Evolutionary conservation across 164 flowering plant species (phyloP), one percentile per base, ranked within the genome.

Genomic region (Kalanchoe fedtschenkoi): DNA sequence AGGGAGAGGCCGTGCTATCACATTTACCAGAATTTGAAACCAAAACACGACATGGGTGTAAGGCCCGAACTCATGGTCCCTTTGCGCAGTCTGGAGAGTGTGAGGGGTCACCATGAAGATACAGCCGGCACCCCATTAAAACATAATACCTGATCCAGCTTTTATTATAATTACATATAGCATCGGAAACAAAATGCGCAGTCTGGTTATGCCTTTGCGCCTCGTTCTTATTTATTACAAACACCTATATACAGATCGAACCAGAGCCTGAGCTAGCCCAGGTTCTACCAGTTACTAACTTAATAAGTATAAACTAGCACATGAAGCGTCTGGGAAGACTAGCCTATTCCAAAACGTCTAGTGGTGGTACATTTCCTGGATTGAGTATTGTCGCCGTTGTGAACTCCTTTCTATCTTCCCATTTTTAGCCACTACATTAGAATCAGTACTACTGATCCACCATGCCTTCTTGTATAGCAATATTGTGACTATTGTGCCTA

Each of bases 401-500:
- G 13, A 37, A 37, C 39, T 9, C 14, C 39, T 37, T 37, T 37
- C 39, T 37, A 37, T 37, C 53, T 24, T 47, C 55, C 55, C 30
- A 47, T 47, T 47, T 44, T 44, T 10, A 24, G 55, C 24, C 16
- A 30, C 30, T 8, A 47, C 29, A 47, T 47, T 15, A 26, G 32
- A 26, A 51, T 51, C 56, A 47, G 28, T 47, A 47, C 29, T 47
- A 21, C 54, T 47, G 54, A 47, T 47, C 54, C 29, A 21, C 28
- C 11, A 3, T 47, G 24, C 54, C 54, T 21, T 47, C 54, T 22
- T 22, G 56, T 11, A 51, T 21, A 8, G 55, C 13, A 15, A 13
- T 47, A 47, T n/a, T n/a, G n/a, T n/a, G n/a, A n/a, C n/a, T n/a
- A 78, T 64, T 70, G 66, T 77, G 74, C 81, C 80, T 76, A 82